These are phyloP conservation scores for Bocquillonia castaneifolia DNA, from an alignment of 441 rosid species.

Conservation along the genomic window DNA sequence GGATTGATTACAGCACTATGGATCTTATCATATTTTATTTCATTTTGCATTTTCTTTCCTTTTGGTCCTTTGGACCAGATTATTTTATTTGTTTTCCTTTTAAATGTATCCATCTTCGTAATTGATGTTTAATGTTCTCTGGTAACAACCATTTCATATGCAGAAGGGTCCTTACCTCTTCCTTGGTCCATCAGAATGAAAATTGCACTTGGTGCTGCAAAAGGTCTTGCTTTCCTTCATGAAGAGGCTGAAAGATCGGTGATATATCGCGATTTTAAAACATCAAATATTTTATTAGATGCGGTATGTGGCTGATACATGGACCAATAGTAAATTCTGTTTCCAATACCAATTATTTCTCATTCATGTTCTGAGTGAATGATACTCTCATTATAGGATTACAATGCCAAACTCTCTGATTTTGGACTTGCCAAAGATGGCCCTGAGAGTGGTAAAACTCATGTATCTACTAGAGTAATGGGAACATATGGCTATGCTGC, in stretches of 20 bases:
- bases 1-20: neutral
- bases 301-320: conserved; percentile 28
- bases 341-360: neutral
- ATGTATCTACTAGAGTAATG: conserved; percentile 32
- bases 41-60: neutral
- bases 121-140: conserved; percentile 24
- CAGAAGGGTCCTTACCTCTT: conserved; percentile 42
- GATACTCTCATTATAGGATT: conserved; percentile 26
- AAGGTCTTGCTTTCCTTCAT: conserved; percentile 39
- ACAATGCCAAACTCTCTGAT: conserved; percentile 43
- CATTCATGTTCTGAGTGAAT: neutral
- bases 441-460: conserved; percentile 39
- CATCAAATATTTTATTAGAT: conserved; percentile 43
- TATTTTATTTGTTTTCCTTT: neutral
- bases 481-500: conserved; percentile 45
- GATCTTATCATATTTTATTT: neutral
- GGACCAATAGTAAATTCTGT: neutral
- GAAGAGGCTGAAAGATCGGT: conserved; percentile 41
- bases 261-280: conserved; percentile 44
- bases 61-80: neutral
- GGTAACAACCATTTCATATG: conserved; percentile 33
- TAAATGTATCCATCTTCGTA: neutral
- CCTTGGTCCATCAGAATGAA: conserved; percentile 39
- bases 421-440: conserved; percentile 42
- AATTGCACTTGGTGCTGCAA: conserved; percentile 36